Conservation (phyloP, 2,329 filamentous ascomycete genomes). For the Paramyrothecium sp. region DNA sequence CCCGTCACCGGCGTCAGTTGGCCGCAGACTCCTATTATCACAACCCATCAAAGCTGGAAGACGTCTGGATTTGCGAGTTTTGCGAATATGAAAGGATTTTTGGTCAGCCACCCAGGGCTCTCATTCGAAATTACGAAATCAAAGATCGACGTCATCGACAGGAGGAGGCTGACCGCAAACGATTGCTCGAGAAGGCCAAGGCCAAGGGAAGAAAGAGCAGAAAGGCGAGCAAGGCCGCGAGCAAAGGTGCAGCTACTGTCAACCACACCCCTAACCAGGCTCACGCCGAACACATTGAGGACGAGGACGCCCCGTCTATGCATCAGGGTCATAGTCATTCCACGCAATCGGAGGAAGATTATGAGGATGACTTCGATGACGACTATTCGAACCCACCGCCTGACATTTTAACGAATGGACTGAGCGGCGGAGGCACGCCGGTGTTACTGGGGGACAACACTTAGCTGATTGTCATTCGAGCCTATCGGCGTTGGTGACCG, state of each 20-base stretch:
- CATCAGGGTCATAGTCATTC: constrained; percentile 30
- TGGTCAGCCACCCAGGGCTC: constrained; percentile 76
- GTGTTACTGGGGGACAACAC: constrained; percentile 9
- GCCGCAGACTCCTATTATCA: constrained; percentile 76
- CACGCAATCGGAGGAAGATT: constrained; percentile 37
- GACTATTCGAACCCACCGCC: constrained; percentile 18
- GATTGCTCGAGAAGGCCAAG: constrained; percentile 88
- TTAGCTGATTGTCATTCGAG: constrained; percentile 5
- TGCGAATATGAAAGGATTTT: constrained; percentile 98
- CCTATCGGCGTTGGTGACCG: not conserved
- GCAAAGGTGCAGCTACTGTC: constrained; percentile 22
- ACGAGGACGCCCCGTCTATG: constrained; percentile 15
- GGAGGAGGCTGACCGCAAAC: constrained; percentile 79
- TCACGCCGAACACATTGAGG: constrained; percentile 18
- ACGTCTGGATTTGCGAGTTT: constrained; percentile 95
- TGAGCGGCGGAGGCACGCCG: constrained; percentile 10
- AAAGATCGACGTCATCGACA: constrained; percentile 86
- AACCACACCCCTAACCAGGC: constrained; percentile 18
- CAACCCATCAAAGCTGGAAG: constrained; percentile 66
- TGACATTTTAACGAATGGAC: constrained; percentile 7
- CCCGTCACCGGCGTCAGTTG: constrained; percentile 72
- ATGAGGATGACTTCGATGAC: constrained; percentile 31
- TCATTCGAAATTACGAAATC: constrained; percentile 91
- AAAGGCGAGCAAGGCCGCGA: constrained; percentile 65
- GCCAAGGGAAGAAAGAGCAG: constrained; percentile 88